Evolutionary conservation across 805 yeast species (phyloP).

Genomic region (Metschnikowia vanudenii): DNA sequence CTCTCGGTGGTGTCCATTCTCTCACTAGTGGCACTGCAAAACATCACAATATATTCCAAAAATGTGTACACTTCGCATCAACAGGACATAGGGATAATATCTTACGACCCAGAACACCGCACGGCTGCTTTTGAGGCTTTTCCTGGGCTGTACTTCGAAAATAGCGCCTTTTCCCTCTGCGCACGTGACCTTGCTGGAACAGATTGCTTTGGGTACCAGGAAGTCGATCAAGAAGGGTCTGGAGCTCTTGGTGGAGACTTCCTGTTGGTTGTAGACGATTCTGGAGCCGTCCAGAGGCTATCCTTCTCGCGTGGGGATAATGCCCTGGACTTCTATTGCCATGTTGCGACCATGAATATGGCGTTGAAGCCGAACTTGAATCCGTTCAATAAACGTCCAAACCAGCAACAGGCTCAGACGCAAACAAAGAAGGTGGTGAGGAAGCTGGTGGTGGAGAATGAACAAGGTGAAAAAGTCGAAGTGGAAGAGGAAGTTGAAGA

Average conservation of each 20-base stretch:
- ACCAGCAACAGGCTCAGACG: slow-evolving; percentile 13
- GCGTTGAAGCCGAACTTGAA: slow-evolving; percentile 33
- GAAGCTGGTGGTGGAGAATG: slow-evolving; percentile 19
- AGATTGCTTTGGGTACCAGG: slow-evolving; percentile 32
- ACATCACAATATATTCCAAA: slow-evolving; percentile 9
- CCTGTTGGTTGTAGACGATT: slow-evolving; percentile 5
- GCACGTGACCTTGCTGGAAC: slow-evolving; percentile 28
- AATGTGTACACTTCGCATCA: background rate
- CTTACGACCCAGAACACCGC: slow-evolving; percentile 12
- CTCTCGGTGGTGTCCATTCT: slow-evolving; percentile 4
- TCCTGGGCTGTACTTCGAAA: background rate
- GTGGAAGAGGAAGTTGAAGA: slow-evolving; percentile 23
- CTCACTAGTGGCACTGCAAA: slow-evolving; percentile 9
- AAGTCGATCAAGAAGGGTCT: background rate
- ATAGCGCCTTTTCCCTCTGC: slow-evolving; percentile 30
- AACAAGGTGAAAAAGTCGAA: slow-evolving; percentile 25
- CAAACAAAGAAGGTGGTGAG: slow-evolving; percentile 19
- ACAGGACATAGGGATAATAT: slow-evolving; percentile 18
- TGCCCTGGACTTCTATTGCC: background rate
- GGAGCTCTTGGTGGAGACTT: slow-evolving; percentile 12
- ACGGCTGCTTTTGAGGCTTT: slow-evolving; percentile 12
- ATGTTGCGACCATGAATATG: slow-evolving; percentile 1
- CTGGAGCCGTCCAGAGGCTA: slow-evolving; percentile 6
- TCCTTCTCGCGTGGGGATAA: slow-evolving; percentile 4
- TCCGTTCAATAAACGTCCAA: slow-evolving; percentile 18